phyloP scores from a whole-genome alignment of 331 rosid species.

The Rosa hybrid region DNA sequence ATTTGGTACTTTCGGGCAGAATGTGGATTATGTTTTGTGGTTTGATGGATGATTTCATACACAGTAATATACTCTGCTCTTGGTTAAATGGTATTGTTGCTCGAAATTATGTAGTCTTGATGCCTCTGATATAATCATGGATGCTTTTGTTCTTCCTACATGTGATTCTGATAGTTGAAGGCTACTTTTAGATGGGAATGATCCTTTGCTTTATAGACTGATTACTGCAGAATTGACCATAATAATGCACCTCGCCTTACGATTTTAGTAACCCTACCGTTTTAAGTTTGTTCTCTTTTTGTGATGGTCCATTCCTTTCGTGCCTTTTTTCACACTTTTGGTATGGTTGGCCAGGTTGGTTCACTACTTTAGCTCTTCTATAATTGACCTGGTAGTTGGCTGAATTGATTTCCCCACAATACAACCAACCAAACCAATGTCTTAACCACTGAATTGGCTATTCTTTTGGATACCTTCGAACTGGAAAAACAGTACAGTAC shows the following conservation, averaged over 20 bases:
- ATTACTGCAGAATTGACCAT: background rate
- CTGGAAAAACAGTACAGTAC: too few relatives aligned
- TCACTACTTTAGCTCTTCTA: background rate
- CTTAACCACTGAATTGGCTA: background rate
- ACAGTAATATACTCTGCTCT: conserved; percentile 27
- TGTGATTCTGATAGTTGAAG: too few relatives aligned
- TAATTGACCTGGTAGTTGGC: background rate
- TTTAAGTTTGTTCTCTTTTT: background rate
- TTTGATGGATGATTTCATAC: conserved; percentile 20
- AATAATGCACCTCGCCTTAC: background rate
- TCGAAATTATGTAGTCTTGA: background rate
- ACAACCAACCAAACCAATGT: background rate
- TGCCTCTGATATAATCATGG: background rate
- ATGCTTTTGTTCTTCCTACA: background rate
- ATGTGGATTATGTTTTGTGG: conserved; percentile 6
- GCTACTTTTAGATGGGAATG: background rate
- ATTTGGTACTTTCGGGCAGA: conserved; percentile 17
- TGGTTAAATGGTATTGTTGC: background rate
- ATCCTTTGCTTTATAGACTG: background rate
- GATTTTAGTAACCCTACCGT: background rate
- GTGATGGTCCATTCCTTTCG: background rate
- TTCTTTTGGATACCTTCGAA: background rate
- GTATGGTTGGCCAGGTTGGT: background rate
- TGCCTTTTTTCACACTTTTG: background rate
- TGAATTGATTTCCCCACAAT: background rate